Evolutionary conservation across 345 rosid genomes (phyloP).

Genomic region (Cardamine chenopodiifolia): DNA sequence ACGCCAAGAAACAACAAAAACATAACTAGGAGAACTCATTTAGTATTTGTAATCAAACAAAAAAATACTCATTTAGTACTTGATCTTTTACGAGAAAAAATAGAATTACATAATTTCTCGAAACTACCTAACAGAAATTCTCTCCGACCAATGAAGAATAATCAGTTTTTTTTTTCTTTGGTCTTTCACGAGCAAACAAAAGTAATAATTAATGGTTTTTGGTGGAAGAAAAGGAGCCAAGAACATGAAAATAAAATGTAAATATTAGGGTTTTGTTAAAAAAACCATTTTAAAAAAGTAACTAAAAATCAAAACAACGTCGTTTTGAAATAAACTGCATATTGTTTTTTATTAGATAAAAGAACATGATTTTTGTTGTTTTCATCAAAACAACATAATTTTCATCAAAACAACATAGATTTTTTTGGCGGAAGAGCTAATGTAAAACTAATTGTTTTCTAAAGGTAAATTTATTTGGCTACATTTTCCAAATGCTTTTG

Average conservation of each 20-base stretch:
- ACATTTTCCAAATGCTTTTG: too few species aligned
- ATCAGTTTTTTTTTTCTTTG: neutral
- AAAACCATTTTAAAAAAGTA: too few species aligned
- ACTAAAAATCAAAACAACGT: too few species aligned
- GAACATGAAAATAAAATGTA: constrained; percentile 30
- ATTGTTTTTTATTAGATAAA: too few species aligned
- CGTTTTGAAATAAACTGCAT: too few species aligned
- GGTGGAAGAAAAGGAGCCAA: constrained; percentile 31
- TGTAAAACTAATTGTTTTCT: constrained; percentile 55
- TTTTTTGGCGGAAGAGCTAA: constrained; percentile 59
- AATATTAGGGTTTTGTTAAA: too few species aligned
- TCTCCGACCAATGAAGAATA: constrained; percentile 31
- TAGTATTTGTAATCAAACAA: constrained; percentile 7
- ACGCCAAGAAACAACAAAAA: constrained; percentile 3
- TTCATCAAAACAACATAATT: too few species aligned
- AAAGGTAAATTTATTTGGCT: constrained; percentile 44
- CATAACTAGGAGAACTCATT: neutral
- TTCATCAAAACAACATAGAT: too few species aligned
- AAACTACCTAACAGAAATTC: constrained; percentile 22
- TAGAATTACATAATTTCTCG: constrained; percentile 12
- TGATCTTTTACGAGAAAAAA: constrained; percentile 13
- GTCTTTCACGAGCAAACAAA: constrained; percentile 34
- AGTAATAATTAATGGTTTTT: constrained; percentile 29
- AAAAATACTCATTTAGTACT: constrained; percentile 21
- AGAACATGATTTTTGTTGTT: too few species aligned